Evolutionary conservation across 768 basidiomycete species (phyloP), one percentile per base, ranked within the genome.

Genomic region (Tulasnella sp.): DNA sequence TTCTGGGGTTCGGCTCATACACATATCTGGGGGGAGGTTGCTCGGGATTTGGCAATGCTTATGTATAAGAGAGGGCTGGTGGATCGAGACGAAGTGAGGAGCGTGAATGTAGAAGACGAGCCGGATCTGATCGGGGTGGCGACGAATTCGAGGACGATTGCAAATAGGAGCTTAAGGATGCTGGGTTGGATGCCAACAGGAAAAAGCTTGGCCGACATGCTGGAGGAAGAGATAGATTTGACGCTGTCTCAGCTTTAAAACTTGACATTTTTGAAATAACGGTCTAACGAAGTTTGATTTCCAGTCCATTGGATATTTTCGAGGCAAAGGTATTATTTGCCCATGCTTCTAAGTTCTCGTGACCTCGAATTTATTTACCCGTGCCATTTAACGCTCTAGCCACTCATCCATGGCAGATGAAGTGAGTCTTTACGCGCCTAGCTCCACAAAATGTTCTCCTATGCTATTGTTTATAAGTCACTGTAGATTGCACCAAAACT

Each of bases 121-220:
- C 61, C 63, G 23, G 42, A 30, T 24, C 58, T 60, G 13, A 34
- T 32, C 19, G 24, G 50, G 43, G 60, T 60, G 32, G 65, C 63
- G 41, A 62, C 42, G 26, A 67, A 67, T 48, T 67, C 67, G 30
- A 30, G 61, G 3, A 62, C 62, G 5, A 55, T 65, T 23, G 61
- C 63, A 27, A 62, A 67, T 23, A 49, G 67, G n/a, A 62, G 51
- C 21, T 60, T 55, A 47, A 52, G 38, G 44, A 58, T 42, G 41
- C 26, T 55, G 4, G 62, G 61, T 29, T 62, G 61, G 65, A 65
- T 49, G 56, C 42, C 3, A 15, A 58, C 23, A 10, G 56, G 48
- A 23, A 50, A n/a, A n/a, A 13, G 27, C n/a, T 13, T 58, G 5
- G 27, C 29, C 5, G 45, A 58, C 3, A 58, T 44, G 7, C 27